These are phyloP conservation scores for Clitopilus passeckerianus DNA, from an alignment of 768 basidiomycete species.

Conservation along the genomic window DNA sequence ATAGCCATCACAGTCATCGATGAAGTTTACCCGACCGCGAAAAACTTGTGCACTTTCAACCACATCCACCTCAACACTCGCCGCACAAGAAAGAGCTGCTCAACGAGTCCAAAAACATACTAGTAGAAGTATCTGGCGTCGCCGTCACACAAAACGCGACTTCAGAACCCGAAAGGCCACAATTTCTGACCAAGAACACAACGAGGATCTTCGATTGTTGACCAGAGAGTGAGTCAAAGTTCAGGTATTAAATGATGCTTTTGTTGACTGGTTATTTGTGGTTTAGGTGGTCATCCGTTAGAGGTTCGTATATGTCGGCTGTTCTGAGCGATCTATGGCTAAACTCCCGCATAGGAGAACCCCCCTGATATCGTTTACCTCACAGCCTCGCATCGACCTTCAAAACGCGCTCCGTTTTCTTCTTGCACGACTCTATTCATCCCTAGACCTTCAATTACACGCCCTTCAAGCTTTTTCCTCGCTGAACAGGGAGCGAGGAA, in stretches of 20 bases:
- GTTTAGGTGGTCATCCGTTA: constrained; percentile 71
- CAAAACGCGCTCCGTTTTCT: constrained; percentile 6
- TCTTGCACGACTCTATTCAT: constrained; percentile 9
- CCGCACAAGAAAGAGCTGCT: neutral
- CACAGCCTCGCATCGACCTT: neutral
- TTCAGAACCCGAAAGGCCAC: constrained; percentile 36
- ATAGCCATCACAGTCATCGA: neutral
- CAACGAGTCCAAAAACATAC: neutral
- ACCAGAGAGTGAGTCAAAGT: constrained; percentile 60
- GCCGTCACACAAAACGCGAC: constrained; percentile 27
- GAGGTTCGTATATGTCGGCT: constrained; percentile 44
- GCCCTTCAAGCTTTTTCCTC: constrained; percentile 58
- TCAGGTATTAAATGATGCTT: constrained; percentile 7
- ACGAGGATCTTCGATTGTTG: constrained; percentile 78
- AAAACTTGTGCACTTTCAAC: neutral
- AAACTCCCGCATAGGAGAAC: constrained; percentile 51
- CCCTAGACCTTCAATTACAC: constrained; percentile 14
- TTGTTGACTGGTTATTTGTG: constrained; percentile 13
- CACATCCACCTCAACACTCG: neutral
- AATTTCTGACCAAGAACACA: constrained; percentile 76
- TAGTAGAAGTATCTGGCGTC: constrained; percentile 4
- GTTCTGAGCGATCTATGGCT: neutral
- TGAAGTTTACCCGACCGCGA: neutral
- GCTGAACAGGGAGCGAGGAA: constrained; percentile 69
- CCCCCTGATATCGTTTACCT: constrained; percentile 57